Evolutionary conservation across 305 asterid species (phyloP), one percentile per base, ranked within the genome.

Genomic region (Solanum hybrid): DNA sequence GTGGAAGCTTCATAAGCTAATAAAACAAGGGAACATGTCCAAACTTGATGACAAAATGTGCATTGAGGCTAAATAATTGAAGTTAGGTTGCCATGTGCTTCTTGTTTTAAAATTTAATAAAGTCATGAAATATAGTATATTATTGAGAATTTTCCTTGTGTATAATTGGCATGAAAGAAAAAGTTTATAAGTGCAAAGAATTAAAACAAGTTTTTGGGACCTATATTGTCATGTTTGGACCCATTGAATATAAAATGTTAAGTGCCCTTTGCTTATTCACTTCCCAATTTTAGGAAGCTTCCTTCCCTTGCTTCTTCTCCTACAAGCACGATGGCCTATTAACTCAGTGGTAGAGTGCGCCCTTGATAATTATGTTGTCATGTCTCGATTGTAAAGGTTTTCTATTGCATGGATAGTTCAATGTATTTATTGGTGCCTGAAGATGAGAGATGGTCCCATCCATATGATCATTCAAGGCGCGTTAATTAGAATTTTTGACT

Each of bases 41-140:
- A 83, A 83, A 82, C 71, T 42, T 82, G 73, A 42, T 42, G 87
- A 83, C 87, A 82, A 82, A 83, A 11, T 83, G 71, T 83, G 73
- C 73, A 83, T 83, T 83, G 39, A 42, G 28, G 73, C 73, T 20
- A 29, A 80, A 83, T 83, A 42, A 83, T 83, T 33, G 40, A 29
- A 80, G 61, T 36, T 80, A 37, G 86, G 37, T 28, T 28, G 39
- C 8, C 39, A 83, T 46, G 26, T 82, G 37, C 69, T 14, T 34
- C 37, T 82, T 28, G n/a, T 2, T 42, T 46, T 16, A 81, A 24
- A 82, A 42, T 28, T 82, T 28, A 13, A 80, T 24, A 16, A 82
- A 40, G 14, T 81, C 86, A 8, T 42, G 37, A 8, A 40, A 40
- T 82, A 14, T 82, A 83, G 26, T 16, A 42, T 4, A 42, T 2